These are phyloP conservation scores for Ilex asprella DNA, from an alignment of 257 asterid genomes.

Conservation along the genomic window DNA sequence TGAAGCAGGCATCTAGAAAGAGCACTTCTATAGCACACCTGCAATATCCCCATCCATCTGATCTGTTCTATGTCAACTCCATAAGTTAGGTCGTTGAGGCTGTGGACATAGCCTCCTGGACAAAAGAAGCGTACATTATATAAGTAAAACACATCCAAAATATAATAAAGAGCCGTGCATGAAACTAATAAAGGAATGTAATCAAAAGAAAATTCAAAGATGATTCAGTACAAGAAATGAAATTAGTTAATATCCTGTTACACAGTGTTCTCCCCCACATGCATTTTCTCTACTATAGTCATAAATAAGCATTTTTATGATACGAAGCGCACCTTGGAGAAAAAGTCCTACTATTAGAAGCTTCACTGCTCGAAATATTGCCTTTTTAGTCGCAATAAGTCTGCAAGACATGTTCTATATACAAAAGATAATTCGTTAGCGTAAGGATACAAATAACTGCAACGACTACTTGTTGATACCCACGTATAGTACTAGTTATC, in stretches of 20 bases:
- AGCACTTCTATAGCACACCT: slow-evolving; percentile 26
- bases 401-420: slow-evolving; percentile 42
- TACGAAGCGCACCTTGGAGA: slow-evolving; percentile 45
- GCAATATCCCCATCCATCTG: slow-evolving; percentile 70
- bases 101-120: slow-evolving; percentile 62
- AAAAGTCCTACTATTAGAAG: slow-evolving; percentile 49
- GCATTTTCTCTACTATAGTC: no score
- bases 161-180: background rate
- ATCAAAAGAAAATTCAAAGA: no score
- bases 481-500: background rate
- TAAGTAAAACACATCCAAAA: slow-evolving; percentile 1
- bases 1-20: no score
- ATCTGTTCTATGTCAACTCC: slow-evolving; percentile 52
- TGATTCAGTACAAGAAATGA: no score
- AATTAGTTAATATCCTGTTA: no score
- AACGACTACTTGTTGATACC: background rate
- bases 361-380: slow-evolving; percentile 37
- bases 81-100: slow-evolving; percentile 42
- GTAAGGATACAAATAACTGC: background rate
- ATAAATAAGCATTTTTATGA: no score
- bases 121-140: slow-evolving; percentile 5
- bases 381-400: slow-evolving; percentile 43
- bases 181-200: background rate
- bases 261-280: no score
- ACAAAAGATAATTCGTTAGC: slow-evolving; percentile 10